Evolutionary conservation across 2,329 filamentous ascomycete genomes (phyloP).

Genomic region (Cladorrhinum sp.): DNA sequence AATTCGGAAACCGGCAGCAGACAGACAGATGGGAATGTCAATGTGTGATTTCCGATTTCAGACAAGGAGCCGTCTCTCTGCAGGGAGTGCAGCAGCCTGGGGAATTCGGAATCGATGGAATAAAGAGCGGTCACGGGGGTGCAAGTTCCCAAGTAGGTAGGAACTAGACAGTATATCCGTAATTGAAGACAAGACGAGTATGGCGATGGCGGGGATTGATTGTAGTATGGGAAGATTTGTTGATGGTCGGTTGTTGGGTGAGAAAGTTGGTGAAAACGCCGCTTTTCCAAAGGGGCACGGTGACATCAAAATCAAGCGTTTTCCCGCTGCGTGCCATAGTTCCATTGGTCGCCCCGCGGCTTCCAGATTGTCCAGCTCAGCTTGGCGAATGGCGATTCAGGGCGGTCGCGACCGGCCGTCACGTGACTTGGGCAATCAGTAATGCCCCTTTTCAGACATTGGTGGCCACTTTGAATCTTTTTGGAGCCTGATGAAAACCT

Average conservation of each 20-base stretch:
- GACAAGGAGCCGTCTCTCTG: background rate
- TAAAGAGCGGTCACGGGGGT: background rate
- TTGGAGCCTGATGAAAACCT: background rate
- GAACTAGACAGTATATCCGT: background rate
- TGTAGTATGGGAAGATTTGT: background rate
- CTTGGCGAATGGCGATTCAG: slow-evolving; percentile 19
- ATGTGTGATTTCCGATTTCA: background rate
- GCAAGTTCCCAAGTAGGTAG: background rate
- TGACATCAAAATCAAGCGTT: slow-evolving; percentile 28
- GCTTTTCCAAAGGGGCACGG: slow-evolving; percentile 18
- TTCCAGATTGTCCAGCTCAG: slow-evolving; percentile 1
- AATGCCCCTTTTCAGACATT: background rate
- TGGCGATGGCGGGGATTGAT: background rate
- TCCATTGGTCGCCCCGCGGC: slow-evolving; percentile 15
- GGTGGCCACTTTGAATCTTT: background rate
- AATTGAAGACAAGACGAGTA: background rate
- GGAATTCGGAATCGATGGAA: background rate
- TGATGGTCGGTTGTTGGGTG: background rate
- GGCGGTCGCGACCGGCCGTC: background rate
- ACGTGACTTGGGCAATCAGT: slow-evolving; percentile 16
- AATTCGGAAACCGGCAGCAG: background rate
- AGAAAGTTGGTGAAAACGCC: slow-evolving; percentile 12
- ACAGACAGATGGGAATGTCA: background rate
- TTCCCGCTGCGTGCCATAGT: slow-evolving; percentile 18
- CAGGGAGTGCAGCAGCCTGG: background rate